Evolutionary conservation across 176 grass and related monocot species (phyloP).

Genomic region (Areca catechu): DNA sequence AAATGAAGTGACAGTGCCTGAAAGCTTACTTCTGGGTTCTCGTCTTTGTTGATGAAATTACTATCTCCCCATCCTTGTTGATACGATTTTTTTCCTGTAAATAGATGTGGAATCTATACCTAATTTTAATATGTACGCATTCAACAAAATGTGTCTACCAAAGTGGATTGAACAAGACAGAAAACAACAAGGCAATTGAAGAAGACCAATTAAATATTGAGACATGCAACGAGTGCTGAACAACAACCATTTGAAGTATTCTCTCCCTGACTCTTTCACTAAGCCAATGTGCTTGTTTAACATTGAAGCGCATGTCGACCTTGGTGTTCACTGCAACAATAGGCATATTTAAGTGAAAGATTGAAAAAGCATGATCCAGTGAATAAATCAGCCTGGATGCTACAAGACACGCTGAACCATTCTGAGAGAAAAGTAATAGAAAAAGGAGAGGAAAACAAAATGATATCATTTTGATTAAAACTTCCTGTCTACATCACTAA

Average conservation of each 20-base stretch:
- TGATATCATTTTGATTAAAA: too few species aligned
- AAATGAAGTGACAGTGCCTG: constrained; percentile 2
- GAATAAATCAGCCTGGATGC: too few species aligned
- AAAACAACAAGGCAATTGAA: too few species aligned
- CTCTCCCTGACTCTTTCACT: constrained; percentile 76
- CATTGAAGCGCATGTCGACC: constrained; percentile 97
- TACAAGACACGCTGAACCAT: too few species aligned
- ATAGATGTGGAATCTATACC: not conserved
- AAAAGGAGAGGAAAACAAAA: too few species aligned
- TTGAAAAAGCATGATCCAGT: not conserved
- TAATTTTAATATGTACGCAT: too few species aligned
- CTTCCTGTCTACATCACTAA: too few species aligned
- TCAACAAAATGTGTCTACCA: too few species aligned
- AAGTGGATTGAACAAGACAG: too few species aligned
- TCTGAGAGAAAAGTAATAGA: too few species aligned
- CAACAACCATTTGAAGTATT: constrained; percentile 68
- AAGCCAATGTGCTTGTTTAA: constrained; percentile 83
- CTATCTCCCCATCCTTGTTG: constrained; percentile 87
- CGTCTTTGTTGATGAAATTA: constrained; percentile 95
- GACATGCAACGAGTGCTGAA: too few species aligned
- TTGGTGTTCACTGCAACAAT: constrained; percentile 77
- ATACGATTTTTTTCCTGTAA: constrained; percentile 93
- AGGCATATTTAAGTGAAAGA: not conserved
- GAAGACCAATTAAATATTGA: too few species aligned
- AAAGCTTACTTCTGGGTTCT: constrained; percentile 81